Base-by-base conservation (phyloP, 2,329 filamentous ascomycete genomes). In the Chaetomium strumarium region DNA sequence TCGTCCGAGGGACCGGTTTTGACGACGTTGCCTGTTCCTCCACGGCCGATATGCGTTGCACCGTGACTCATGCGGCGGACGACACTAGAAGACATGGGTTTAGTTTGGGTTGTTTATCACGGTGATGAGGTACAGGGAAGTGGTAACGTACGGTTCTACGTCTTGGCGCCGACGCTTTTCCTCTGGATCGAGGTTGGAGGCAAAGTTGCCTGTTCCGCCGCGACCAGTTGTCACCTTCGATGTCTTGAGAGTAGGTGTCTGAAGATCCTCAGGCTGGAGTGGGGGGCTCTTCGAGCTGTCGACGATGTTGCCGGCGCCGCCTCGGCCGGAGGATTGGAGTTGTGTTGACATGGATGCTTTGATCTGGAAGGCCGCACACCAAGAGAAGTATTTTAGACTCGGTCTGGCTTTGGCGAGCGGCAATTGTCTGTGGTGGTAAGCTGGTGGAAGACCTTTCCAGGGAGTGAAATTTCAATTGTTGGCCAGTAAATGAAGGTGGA, bases 181-280 rank as follows among this genome's bases (percentile, higher is more conserved):
- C 39, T 76, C 72, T 3, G 85, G 82, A 62, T 93, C 85, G 57
- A 81, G 82, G 66, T 85, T 84, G 60, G 72, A 75, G 44, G 86
- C 83, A 86, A 96, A 95, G 74, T 95, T 96, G 55, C 90, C 90
- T 5, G 81, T 84, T 56, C 91, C 91, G 51, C 91, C 91, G 47
- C 91, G 87, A 52, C 91, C 91, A 3, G 91, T 96, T 17, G 91
- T 96, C 66, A 92, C 90, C 59, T 88, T 76, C n/a, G 86, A 73
- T 43, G 80, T 80, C 73, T 95, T 96, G 66, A 97, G 81, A 12
- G 82, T 86, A 1, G 91, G 91, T 1, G 90, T 96, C 63, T 85
- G 74, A 58, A 95, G 81, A 64, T 92, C 87, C 58, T 80, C 72
- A 46, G 81, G 73, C 30, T 74, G 70, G 41, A 82, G 61, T 55